A percentile compares a stretch with the other conserved stretches of the same genome.
Evolutionary conservation across 768 basidiomycete species (phyloP).

Genomic region (Sporobolomyces pararoseus): DNA sequence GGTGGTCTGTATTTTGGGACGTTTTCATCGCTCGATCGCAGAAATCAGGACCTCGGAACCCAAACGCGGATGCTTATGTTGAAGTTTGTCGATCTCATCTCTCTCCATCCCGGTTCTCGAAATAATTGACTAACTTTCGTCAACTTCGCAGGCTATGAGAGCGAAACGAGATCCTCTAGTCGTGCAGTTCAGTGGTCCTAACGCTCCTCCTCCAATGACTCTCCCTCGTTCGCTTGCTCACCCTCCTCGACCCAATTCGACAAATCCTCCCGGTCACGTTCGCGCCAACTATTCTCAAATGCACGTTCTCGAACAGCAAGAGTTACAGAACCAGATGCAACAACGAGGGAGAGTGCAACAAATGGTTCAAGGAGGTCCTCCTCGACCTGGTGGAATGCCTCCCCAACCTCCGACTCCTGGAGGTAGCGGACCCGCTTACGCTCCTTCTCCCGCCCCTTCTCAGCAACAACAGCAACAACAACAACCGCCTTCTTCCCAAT

Average conservation of each 20-base stretch:
- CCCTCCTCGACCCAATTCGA: slow-evolving; percentile 13
- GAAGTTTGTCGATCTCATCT: slow-evolving; percentile 24
- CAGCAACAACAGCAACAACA: slow-evolving; percentile 2
- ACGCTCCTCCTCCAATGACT: slow-evolving; percentile 5
- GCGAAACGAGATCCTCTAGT: slow-evolving; percentile 34
- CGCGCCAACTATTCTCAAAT: slow-evolving; percentile 30
- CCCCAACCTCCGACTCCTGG: slow-evolving; percentile 10
- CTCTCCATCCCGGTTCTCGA: background rate
- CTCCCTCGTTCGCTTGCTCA: slow-evolving; percentile 39
- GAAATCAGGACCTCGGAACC: slow-evolving; percentile 35
- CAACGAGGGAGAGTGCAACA: slow-evolving; percentile 16
- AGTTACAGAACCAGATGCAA: slow-evolving; percentile 39
- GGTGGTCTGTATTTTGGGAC: slow-evolving; percentile 45
- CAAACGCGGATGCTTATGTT: slow-evolving; percentile 32
- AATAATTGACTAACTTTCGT: background rate
- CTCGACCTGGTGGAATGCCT: slow-evolving; percentile 6
- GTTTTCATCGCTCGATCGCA: slow-evolving; percentile 41
- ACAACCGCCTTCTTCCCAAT: background rate
- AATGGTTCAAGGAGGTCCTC: slow-evolving; percentile 7
- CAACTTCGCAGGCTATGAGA: slow-evolving; percentile 36
- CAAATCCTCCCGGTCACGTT: slow-evolving; percentile 3
- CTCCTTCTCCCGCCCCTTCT: slow-evolving; percentile 14
- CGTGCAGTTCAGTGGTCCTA: slow-evolving; percentile 26
- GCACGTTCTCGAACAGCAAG: slow-evolving; percentile 42
- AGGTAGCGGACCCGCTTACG: slow-evolving; percentile 9